These are phyloP conservation scores for Trichosporon sp. DNA, from an alignment of 1,284 basidiomycete genomes.

Conservation along the genomic window DNA sequence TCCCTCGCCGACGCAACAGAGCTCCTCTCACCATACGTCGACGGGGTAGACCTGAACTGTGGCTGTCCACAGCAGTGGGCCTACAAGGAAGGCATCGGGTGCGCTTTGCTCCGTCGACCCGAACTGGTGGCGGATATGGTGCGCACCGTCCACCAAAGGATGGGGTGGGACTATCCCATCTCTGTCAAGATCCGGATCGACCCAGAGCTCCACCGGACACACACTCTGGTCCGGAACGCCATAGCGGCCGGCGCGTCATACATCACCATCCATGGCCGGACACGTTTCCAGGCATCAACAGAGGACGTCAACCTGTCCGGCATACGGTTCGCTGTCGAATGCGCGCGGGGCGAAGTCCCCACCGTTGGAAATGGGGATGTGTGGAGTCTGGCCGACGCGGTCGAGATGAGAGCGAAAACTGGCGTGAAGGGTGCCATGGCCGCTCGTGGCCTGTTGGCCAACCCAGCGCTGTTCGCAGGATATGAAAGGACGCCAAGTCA, in stretches of 20 bases:
- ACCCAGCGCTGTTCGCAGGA: constrained; percentile 56
- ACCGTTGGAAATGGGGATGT: constrained; percentile 57
- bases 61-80: constrained; percentile 56
- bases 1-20: constrained; percentile 56
- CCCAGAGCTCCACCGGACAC: constrained; percentile 51
- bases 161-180: constrained; percentile 55
- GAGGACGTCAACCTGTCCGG: constrained; percentile 53
- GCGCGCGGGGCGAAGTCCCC: constrained; percentile 52
- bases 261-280: constrained; percentile 57
- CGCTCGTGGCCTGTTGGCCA: constrained; percentile 57
- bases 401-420: constrained; percentile 49
- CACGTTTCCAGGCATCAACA: constrained; percentile 53
- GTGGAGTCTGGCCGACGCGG: constrained; percentile 52
- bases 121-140: constrained; percentile 57
- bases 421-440: constrained; percentile 57
- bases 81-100: constrained; percentile 56
- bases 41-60: constrained; percentile 58
- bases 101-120: constrained; percentile 56
- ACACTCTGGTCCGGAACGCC: constrained; percentile 52
- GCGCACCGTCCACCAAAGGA: constrained; percentile 51
- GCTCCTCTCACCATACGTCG: constrained; percentile 51
- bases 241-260: constrained; percentile 44
- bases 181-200: constrained; percentile 59
- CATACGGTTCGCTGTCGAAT: constrained; percentile 54
- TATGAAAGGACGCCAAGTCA: constrained; percentile 52